Evolutionary conservation across 352 stramenopile genomes (phyloP), one percentile per base, ranked within the genome.

Genomic region (Blastocystis sp.): DNA sequence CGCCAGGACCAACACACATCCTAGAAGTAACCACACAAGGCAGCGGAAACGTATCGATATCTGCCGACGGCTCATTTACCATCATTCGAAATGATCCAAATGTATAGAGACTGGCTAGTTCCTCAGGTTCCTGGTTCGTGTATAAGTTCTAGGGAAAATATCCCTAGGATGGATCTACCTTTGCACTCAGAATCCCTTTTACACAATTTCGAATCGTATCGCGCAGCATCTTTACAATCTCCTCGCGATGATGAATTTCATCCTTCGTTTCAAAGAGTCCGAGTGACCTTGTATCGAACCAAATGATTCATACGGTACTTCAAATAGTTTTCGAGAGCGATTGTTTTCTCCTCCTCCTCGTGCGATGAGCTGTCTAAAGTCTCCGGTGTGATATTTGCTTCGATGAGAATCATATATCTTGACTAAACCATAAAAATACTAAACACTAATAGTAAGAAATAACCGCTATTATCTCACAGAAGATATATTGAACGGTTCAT

Each of bases 71-170:
- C 43, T 92, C 94, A 87, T 97, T 94, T 2, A 96, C 94, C 26
- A 93, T 93, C 2, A 97, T 92, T 5, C 93, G 91, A 63, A 94
- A 96, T 0, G 95, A 98, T 54, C 96, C 96, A 91, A 98, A 98
- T 2, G 94, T 96, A 50, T 93, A 92, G 11, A 98, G 87, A 75
- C 55, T 84, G 1, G 73, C 95, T 91, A 69, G 95, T 26, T 47
- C 90, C 80, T 84, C 90, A 93, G 23, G 55, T 61, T 6, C 90
- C 69, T 1, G 92, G 91, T 7, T 94, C 90, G 0, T 88, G 54
- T 76, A 95, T 92, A 61, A 77, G 53, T 84, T 92, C 90, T 88
- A 26, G 3, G 41, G n/a, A 75, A 4, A 39, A 9, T 91, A 93
- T 55, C 87, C 87, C 11, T 39, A 59, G 29, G 69, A 73, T 15